phyloP scores from a whole-genome alignment of 176 grass and related monocot genomes.

The Lolium rigidum region DNA sequence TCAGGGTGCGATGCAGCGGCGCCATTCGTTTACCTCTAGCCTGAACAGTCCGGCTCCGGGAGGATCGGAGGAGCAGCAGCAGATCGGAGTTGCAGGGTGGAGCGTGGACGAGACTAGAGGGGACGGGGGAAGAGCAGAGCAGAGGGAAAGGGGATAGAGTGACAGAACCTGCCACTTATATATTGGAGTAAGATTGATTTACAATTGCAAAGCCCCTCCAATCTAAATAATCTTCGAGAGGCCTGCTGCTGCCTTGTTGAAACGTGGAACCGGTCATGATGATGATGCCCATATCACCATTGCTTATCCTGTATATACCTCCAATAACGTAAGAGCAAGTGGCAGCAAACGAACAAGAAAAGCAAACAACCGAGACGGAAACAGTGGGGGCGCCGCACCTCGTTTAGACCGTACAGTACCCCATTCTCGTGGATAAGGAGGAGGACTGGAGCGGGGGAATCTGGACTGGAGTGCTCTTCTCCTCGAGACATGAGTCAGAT shows the following conservation, averaged over 20 bases:
- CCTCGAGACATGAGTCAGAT: neutral
- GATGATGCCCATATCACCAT: neutral
- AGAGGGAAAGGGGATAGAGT: neutral
- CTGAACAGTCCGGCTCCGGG: neutral
- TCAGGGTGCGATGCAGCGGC: neutral
- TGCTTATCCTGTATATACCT: neutral
- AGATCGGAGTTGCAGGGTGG: neutral
- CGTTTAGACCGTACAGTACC: neutral
- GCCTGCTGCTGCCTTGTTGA: neutral
- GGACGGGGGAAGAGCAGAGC: neutral
- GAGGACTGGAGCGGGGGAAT: neutral
- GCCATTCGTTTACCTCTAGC: neutral
- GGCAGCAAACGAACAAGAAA: neutral
- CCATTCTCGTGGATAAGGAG: neutral
- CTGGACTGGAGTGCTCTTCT: neutral
- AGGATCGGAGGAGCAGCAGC: neutral
- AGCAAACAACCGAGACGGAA: neutral
- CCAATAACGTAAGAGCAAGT: neutral
- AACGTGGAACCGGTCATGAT: neutral
- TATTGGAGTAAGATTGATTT: neutral
- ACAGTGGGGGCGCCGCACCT: neutral
- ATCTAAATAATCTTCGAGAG: neutral
- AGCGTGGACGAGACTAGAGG: neutral
- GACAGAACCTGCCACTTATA: constrained; percentile 28
- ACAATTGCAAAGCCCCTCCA: neutral